These are phyloP conservation scores for Debaryomyces prosopidis DNA, from an alignment of 805 yeast species.

Conservation along the genomic window DNA sequence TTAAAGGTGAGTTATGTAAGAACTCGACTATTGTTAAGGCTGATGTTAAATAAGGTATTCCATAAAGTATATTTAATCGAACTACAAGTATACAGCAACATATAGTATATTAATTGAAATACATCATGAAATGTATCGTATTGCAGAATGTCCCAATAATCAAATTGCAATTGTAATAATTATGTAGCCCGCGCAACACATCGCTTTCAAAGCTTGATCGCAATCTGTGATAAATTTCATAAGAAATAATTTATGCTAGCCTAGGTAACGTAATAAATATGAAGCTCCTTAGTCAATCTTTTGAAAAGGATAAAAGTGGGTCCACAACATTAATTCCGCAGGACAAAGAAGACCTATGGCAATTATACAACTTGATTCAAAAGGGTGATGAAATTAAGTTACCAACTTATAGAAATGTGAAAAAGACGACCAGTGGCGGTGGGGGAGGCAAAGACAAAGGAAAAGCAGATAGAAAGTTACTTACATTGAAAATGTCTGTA, in stretches of 20 bases:
- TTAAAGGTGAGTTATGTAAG: slow-evolving; percentile 75
- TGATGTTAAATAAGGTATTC: slow-evolving; percentile 43
- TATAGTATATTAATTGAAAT: slow-evolving; percentile 41
- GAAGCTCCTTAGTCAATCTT: slow-evolving; percentile 53
- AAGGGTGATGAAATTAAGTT: slow-evolving; percentile 74
- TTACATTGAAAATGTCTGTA: slow-evolving; percentile 54
- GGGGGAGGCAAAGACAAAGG: slow-evolving; percentile 42
- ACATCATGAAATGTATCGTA: neutral
- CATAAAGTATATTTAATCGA: neutral
- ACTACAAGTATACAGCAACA: too few relatives aligned
- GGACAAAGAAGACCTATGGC: slow-evolving; percentile 92
- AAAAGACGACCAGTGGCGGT: slow-evolving; percentile 28
- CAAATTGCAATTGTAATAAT: neutral
- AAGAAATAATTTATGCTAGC: neutral
- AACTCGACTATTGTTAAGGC: slow-evolving; percentile 74
- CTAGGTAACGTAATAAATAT: slow-evolving; percentile 17
- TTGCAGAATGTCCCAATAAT: slow-evolving; percentile 1
- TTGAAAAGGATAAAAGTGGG: slow-evolving; percentile 58
- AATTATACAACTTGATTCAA: slow-evolving; percentile 75
- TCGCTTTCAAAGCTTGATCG: neutral
- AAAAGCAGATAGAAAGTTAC: slow-evolving; percentile 51
- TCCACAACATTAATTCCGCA: slow-evolving; percentile 69
- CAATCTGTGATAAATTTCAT: neutral
- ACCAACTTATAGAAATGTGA: slow-evolving; percentile 66
- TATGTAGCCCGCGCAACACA: slow-evolving; percentile 7